Percentiles rank a stretch among this genome's conserved stretches.
These are phyloP conservation scores for Leccinum subgranulosum DNA, from an alignment of 768 basidiomycete genomes.

Conservation along the genomic window DNA sequence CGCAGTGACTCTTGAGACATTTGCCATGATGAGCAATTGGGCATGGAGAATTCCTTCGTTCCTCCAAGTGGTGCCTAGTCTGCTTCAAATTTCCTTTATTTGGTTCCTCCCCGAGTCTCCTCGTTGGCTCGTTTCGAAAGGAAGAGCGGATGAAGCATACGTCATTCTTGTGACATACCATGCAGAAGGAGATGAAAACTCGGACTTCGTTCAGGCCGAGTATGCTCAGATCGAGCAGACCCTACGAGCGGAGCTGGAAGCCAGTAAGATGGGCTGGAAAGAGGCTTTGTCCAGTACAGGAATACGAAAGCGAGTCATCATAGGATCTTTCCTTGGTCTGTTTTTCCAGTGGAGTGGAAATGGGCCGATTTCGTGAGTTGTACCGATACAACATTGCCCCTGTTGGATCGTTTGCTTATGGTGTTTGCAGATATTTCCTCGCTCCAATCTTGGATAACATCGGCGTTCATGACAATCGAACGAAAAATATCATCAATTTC, in stretches of 20 bases:
- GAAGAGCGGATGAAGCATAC: constrained; percentile 47
- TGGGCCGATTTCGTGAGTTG: constrained; percentile 8
- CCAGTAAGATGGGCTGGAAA: background rate
- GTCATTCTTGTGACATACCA: constrained; percentile 41
- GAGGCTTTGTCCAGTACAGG: constrained; percentile 7
- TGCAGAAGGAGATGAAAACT: background rate
- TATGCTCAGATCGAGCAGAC: background rate
- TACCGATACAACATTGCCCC: accelerated
- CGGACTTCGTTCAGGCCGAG: background rate
- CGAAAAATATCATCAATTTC: constrained; percentile 16
- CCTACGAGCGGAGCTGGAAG: constrained; percentile 23
- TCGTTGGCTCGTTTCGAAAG: constrained; percentile 59
- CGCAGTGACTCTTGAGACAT: constrained; percentile 58
- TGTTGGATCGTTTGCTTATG: background rate
- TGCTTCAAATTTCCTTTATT: constrained; percentile 53
- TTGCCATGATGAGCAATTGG: constrained; percentile 55
- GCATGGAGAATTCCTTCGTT: constrained; percentile 66
- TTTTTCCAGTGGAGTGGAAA: constrained; percentile 16
- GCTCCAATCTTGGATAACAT: constrained; percentile 14
- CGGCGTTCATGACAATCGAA: constrained; percentile 19
- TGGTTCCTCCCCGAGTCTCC: constrained; percentile 63
- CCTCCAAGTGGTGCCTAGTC: constrained; percentile 54
- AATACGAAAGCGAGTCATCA: constrained; percentile 14
- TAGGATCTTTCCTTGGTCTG: constrained; percentile 13
- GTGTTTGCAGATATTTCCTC: constrained; percentile 5